phyloP scores from a whole-genome alignment of 805 yeast genomes.

The Schwanniomyces yamadae region DNA sequence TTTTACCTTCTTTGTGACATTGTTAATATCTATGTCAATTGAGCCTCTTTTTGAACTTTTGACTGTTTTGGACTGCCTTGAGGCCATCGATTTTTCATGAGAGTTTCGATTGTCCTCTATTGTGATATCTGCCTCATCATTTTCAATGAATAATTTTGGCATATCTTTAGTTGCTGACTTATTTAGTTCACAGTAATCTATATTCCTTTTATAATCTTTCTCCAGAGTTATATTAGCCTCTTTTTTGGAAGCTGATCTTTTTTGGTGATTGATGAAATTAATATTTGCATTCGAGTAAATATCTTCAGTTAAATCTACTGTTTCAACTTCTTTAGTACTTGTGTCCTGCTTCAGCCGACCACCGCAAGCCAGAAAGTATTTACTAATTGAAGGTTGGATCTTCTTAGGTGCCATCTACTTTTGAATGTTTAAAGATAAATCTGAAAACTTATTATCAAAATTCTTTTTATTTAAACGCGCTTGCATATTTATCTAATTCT shows the following conservation, averaged over 20 bases:
- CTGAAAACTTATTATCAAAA: background rate
- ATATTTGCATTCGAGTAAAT: background rate
- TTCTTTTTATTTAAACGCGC: slow-evolving; percentile 1
- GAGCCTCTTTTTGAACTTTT: background rate
- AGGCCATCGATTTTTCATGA: too few relatives aligned
- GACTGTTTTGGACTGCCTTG: background rate
- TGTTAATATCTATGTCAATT: background rate
- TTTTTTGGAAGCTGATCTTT: too few relatives aligned
- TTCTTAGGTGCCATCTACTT: slow-evolving; percentile 7
- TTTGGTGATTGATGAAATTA: too few relatives aligned
- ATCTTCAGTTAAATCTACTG: slow-evolving; percentile 5
- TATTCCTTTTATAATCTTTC: too few relatives aligned
- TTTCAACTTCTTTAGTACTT: background rate
- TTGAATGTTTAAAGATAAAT: slow-evolving; percentile 1
- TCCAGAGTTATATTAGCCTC: too few relatives aligned
- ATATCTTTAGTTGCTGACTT: background rate
- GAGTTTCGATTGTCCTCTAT: too few relatives aligned
- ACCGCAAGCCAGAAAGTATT: slow-evolving; percentile 7
- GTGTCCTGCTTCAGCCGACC: background rate
- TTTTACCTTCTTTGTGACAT: slow-evolving; percentile 6
- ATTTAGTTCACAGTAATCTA: too few relatives aligned
- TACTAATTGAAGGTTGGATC: slow-evolving; percentile 12
- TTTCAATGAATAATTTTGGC: background rate
- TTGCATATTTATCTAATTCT: slow-evolving; percentile 15
- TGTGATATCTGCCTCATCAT: background rate